Percentiles rank a stretch among this genome's conserved stretches.
phyloP scores from a whole-genome alignment of 257 asterid species.

The Nicotiana sylvestris region DNA sequence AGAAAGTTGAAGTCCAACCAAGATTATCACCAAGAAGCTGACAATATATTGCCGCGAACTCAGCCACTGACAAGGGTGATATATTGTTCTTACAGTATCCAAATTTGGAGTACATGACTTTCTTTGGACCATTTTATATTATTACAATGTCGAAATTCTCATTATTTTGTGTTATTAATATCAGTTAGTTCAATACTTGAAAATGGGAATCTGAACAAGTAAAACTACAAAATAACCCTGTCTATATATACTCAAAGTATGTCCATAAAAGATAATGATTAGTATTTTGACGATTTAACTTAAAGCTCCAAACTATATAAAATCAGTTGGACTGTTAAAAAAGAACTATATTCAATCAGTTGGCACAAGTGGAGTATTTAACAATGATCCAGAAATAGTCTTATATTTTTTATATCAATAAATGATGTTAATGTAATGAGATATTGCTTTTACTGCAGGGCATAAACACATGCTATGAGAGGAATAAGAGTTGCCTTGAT shows the following conservation, averaged over 20 bases:
- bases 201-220: not conserved
- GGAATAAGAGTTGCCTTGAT: constrained; percentile 64
- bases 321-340: not conserved
- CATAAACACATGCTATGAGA: constrained; percentile 45
- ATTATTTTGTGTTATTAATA: not conserved
- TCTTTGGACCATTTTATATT: constrained; percentile 6
- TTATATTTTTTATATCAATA: not conserved
- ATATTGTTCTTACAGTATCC: constrained; percentile 5
- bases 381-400: not conserved
- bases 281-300: not conserved
- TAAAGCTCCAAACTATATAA: not conserved
- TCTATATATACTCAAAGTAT: not conserved
- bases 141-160: not conserved
- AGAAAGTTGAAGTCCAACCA: constrained; percentile 50
- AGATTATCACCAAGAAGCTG: constrained; percentile 48
- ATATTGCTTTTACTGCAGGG: constrained; percentile 40
- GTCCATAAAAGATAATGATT: not conserved
- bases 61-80: constrained; percentile 57
- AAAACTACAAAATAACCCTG: not conserved
- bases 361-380: not conserved
- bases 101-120: not conserved
- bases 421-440: constrained; percentile 4
- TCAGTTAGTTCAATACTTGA: not conserved
- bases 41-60: constrained; percentile 41
- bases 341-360: not conserved